A percentile compares a stretch with the other conserved stretches of the same genome.
These are phyloP conservation scores for Zhuliangozyma parablackwelliae DNA, from an alignment of 1,139 yeast species.

Conservation along the genomic window DNA sequence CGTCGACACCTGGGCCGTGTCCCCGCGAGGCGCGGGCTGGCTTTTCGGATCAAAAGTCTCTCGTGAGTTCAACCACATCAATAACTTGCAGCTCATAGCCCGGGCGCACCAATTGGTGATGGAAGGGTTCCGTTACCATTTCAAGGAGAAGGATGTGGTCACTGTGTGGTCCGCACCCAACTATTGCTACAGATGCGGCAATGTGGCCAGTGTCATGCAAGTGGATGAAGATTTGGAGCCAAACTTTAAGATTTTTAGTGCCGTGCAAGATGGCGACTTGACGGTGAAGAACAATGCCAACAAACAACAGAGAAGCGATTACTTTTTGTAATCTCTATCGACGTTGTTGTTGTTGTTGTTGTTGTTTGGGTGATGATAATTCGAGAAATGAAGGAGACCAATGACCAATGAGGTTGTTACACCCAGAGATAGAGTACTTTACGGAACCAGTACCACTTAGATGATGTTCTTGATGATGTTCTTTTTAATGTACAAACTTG, in stretches of 20 bases:
- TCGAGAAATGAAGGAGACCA: no score
- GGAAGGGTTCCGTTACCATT: conserved; percentile 97
- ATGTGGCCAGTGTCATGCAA: conserved; percentile 97
- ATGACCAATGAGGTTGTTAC: no score
- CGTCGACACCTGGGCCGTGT: conserved; percentile 97
- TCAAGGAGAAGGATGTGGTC: conserved; percentile 90
- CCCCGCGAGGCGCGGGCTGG: conserved; percentile 99
- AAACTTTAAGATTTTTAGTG: conserved; percentile 88
- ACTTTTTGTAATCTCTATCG: conserved; percentile 60
- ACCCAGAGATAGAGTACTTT: no score
- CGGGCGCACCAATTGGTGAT: conserved; percentile 97
- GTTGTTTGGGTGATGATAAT: neutral
- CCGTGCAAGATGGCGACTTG: conserved; percentile 85
- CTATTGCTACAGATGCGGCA: conserved; percentile 96
- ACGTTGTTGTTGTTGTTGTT: neutral
- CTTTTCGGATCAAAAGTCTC: conserved; percentile 91
- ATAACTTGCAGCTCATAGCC: conserved; percentile 81
- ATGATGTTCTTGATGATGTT: no score
- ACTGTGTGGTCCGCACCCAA: conserved; percentile 99
- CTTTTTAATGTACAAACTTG: no score
- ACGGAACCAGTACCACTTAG: no score
- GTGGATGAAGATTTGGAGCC: conserved; percentile 85
- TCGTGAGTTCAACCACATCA: conserved; percentile 88
- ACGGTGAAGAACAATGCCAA: conserved; percentile 66
- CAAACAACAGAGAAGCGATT: conserved; percentile 77